Conservation (phyloP, 345 rosid species). For the Aethionema arabicum region DNA sequence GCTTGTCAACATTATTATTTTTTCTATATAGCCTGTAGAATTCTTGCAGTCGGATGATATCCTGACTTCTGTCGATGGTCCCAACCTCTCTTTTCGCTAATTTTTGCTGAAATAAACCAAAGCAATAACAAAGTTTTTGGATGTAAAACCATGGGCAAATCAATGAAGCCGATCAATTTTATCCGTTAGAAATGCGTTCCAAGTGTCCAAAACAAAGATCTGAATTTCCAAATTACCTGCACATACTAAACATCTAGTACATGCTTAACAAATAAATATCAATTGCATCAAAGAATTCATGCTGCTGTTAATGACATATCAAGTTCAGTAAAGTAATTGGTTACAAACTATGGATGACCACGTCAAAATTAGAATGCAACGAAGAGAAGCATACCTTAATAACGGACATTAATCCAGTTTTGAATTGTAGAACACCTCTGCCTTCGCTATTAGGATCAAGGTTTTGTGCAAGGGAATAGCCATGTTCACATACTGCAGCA, state of each 20-base stretch:
- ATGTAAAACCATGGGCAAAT: slow-evolving; percentile 5
- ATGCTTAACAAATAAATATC: slow-evolving; percentile 5
- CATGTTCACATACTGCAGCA: slow-evolving; percentile 93
- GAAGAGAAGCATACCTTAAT: slow-evolving; percentile 60
- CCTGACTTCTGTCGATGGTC: slow-evolving; percentile 85
- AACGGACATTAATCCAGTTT: slow-evolving; percentile 94
- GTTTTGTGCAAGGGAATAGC: slow-evolving; percentile 88
- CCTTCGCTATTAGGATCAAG: slow-evolving; percentile 98
- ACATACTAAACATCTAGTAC: slow-evolving; percentile 1
- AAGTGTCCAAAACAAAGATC: neutral
- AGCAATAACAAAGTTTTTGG: slow-evolving; percentile 10
- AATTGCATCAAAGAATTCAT: slow-evolving; percentile 3
- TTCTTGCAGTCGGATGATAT: slow-evolving; percentile 73
- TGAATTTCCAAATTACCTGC: neutral
- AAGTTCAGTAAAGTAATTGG: slow-evolving; percentile 1
- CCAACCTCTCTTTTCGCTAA: slow-evolving; percentile 89
- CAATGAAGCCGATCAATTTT: neutral
- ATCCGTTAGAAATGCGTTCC: slow-evolving; percentile 13
- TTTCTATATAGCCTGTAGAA: slow-evolving; percentile 82
- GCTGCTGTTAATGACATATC: slow-evolving; percentile 10
- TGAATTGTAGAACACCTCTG: slow-evolving; percentile 96
- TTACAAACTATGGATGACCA: neutral
- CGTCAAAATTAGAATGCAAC: slow-evolving; percentile 6
- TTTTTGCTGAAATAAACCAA: slow-evolving; percentile 76
- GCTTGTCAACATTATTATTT: slow-evolving; percentile 67